phyloP scores from a whole-genome alignment of 495 filamentous ascomycete genomes.

The Tuber aestivum region DNA sequence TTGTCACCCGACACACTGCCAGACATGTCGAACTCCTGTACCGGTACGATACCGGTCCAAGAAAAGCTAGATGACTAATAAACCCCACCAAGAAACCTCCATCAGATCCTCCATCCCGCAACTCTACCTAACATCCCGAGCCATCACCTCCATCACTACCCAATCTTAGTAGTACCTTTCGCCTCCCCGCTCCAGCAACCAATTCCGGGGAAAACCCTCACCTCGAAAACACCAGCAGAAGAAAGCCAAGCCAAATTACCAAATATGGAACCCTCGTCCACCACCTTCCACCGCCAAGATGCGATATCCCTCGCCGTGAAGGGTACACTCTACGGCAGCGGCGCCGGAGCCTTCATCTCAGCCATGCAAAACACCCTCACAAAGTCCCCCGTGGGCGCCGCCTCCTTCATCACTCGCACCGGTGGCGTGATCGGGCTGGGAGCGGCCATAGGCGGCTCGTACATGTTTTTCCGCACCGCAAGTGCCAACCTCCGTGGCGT shows the following conservation, averaged over 20 bases:
- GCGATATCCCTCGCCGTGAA: constrained; percentile 61
- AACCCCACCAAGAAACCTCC: not conserved
- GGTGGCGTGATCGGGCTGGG: constrained; percentile 57
- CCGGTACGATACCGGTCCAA: too few species aligned
- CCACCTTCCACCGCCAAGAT: constrained; percentile 49
- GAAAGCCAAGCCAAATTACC: not conserved
- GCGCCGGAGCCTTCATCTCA: constrained; percentile 63
- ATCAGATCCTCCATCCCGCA: not conserved
- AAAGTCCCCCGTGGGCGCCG: constrained; percentile 68
- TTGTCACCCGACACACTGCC: too few species aligned
- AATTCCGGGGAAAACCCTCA: not conserved
- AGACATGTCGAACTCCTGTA: too few species aligned
- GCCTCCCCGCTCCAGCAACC: not conserved
- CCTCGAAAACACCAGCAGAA: not conserved
- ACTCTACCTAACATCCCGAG: not conserved
- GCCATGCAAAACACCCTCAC: constrained; percentile 79
- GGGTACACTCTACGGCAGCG: constrained; percentile 58
- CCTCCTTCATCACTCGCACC: constrained; percentile 67
- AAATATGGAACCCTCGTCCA: not conserved
- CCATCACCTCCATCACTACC: not conserved
- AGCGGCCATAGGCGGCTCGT: constrained; percentile 78
- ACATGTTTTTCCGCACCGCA: constrained; percentile 66
- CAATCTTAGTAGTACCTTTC: not conserved
- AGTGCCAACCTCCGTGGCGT: constrained; percentile 72
- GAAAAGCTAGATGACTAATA: constrained; percentile 1